Percentiles rank a stretch among this genome's conserved stretches.
Conservation (phyloP, 768 basidiomycete genomes). For the Paxillus rubicundulus region DNA sequence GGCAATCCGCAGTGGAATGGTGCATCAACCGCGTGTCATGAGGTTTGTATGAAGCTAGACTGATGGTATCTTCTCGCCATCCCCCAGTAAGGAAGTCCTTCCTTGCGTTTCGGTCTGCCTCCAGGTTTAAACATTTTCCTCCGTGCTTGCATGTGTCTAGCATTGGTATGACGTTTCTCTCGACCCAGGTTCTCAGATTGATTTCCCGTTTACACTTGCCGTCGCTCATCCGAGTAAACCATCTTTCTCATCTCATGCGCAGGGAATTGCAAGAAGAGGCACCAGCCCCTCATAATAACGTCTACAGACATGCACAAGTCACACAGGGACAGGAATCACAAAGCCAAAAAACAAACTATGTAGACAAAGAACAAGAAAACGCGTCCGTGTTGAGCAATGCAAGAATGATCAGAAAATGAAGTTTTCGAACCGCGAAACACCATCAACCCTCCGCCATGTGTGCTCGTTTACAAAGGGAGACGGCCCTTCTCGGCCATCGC, state of each 20-base stretch:
- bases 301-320: constrained; percentile 2
- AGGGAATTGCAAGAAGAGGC: constrained; percentile 1
- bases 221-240: background rate
- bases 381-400: constrained; percentile 4
- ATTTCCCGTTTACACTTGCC: background rate
- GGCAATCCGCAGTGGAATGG: too few species aligned
- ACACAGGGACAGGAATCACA: background rate
- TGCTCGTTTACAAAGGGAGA: constrained; percentile 21
- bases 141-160: too few species aligned
- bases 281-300: background rate
- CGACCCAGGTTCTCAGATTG: too few species aligned
- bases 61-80: too few species aligned
- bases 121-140: too few species aligned
- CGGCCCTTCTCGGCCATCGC: constrained; percentile 30
- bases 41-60: too few species aligned
- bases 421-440: constrained; percentile 1
- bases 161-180: too few species aligned
- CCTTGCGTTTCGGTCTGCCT: too few species aligned
- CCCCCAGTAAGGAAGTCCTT: too few species aligned
- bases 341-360: background rate
- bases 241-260: background rate
- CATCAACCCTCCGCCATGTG: background rate
- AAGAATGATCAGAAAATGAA: background rate
- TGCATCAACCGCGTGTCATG: too few species aligned
- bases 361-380: background rate